phyloP scores from a whole-genome alignment of 2,329 filamentous ascomycete species.

The Cytospora paraplurivora region DNA sequence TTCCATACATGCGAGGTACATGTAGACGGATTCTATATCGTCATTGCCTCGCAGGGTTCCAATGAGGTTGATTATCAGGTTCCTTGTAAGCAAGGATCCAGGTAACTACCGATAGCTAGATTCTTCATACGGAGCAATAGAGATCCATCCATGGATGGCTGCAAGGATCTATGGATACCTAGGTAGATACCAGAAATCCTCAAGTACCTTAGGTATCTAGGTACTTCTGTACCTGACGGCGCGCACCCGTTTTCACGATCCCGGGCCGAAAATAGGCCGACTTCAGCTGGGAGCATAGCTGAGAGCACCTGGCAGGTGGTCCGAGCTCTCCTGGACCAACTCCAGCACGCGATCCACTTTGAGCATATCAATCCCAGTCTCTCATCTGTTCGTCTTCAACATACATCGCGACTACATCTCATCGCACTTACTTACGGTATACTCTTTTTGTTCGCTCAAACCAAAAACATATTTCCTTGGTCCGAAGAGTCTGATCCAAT shows the following conservation, averaged over 20 bases:
- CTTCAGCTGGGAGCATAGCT: neutral
- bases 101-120: too few relatives aligned
- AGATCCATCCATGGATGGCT: too few relatives aligned
- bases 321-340: neutral
- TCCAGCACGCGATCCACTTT: neutral
- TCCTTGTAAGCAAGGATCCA: too few relatives aligned
- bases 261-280: slow-evolving; percentile 1
- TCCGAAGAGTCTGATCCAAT: neutral
- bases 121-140: too few relatives aligned
- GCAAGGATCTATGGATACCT: neutral
- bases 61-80: too few relatives aligned
- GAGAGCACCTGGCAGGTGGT: neutral
- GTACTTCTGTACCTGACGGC: neutral
- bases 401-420: neutral
- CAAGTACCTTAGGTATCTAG: neutral
- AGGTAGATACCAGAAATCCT: neutral
- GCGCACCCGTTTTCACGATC: neutral
- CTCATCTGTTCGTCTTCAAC: neutral
- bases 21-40: too few relatives aligned
- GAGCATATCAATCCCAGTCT: neutral
- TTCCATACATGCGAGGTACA: too few relatives aligned
- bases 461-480: neutral
- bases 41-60: too few relatives aligned
- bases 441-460: neutral
- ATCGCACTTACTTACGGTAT: neutral